Evolutionary conservation across 139 green algal species (phyloP).

Genomic region (Edaphochlamys debaryana): DNA sequence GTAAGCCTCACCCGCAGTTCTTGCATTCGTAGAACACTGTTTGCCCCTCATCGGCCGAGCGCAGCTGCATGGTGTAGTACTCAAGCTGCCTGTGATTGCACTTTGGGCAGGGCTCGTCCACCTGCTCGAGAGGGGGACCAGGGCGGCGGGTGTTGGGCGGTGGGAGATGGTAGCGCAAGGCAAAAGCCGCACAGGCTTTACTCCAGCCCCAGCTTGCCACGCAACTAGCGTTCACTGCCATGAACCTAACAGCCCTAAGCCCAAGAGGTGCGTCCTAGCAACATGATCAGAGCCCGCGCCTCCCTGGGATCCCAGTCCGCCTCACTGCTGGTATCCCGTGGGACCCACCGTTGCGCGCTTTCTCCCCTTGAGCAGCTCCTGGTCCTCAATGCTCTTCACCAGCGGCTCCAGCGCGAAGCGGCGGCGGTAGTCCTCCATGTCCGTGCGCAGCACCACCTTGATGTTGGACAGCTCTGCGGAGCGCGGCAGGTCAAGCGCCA

Average conservation of each 20-base stretch:
- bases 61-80: constrained; percentile 95
- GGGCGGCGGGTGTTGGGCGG: not conserved
- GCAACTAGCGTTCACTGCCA: no score
- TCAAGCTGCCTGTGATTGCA: constrained; percentile 83
- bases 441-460: constrained; percentile 43
- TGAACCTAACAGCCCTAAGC: no score
- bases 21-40: constrained; percentile 95
- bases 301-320: no score
- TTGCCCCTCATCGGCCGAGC: constrained; percentile 92
- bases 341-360: constrained; percentile 64
- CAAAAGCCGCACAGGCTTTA: no score
- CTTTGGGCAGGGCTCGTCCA: constrained; percentile 85
- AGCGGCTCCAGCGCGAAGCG: constrained; percentile 81
- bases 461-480: constrained; percentile 40
- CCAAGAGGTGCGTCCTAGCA: no score
- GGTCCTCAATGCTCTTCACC: constrained; percentile 66
- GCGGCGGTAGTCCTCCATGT: constrained; percentile 74
- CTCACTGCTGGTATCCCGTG: no score
- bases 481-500: not conserved
- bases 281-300: no score
- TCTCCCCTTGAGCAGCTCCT: constrained; percentile 61
- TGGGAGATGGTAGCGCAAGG: no score
- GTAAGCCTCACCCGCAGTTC: constrained; percentile 67
- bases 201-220: no score
- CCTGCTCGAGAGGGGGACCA: constrained; percentile 20